Conservation (phyloP, 2,329 filamentous ascomycete species). For the Aspergillus versicolor region DNA sequence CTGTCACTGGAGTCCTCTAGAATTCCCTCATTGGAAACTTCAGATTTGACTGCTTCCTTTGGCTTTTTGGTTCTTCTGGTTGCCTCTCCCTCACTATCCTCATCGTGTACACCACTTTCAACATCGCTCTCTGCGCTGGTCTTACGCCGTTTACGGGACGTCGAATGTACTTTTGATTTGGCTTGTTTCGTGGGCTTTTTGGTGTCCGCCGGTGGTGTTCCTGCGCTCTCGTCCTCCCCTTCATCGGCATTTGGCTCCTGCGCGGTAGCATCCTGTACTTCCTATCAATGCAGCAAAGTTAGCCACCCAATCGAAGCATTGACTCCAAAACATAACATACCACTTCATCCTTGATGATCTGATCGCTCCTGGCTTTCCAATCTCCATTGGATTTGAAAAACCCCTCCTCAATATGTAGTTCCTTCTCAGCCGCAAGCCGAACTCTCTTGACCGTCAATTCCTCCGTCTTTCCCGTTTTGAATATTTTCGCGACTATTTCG, state of each 20-base stretch:
- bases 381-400: constrained; percentile 54
- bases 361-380: constrained; percentile 58
- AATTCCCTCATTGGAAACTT: constrained; percentile 10
- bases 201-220: constrained; percentile 21
- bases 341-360: constrained; percentile 55
- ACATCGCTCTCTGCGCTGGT: constrained; percentile 23
- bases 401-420: constrained; percentile 51
- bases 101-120: constrained; percentile 11
- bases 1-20: constrained; percentile 15
- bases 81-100: constrained; percentile 24
- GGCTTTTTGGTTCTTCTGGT: constrained; percentile 13
- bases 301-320: neutral
- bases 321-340: constrained; percentile 30
- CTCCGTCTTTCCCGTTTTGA: constrained; percentile 43
- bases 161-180: constrained; percentile 20
- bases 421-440: constrained; percentile 52
- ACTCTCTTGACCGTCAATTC: constrained; percentile 59
- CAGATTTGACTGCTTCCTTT: constrained; percentile 1
- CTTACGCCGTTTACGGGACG: constrained; percentile 37
- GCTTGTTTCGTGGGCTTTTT: constrained; percentile 28
- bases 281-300: constrained; percentile 22
- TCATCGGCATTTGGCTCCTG: constrained; percentile 14
- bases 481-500: constrained; percentile 37
- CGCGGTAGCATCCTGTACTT: constrained; percentile 29
- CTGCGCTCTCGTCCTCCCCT: constrained; percentile 10